Base-by-base conservation (phyloP, 176 grass and related monocot species). In the Microstegium vimineum region DNA sequence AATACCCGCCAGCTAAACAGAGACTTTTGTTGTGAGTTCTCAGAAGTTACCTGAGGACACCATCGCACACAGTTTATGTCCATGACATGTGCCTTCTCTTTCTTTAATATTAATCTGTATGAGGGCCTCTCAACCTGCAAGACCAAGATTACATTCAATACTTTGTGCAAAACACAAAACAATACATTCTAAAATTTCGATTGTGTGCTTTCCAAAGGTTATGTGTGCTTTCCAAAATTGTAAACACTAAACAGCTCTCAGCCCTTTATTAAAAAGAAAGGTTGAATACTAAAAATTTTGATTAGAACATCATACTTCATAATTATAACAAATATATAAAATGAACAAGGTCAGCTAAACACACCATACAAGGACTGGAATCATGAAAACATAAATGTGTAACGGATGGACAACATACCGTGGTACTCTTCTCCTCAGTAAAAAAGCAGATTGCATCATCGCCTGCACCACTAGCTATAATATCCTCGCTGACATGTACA, bases 11-110 rank as follows among this genome's bases (percentile, higher is more conserved):
- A 47, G 15, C 42, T 31, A 49, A 51, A 12, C 18, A 73, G 3
- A 49, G 18, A 63, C 3, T 25, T 42, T 66, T 68, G 30, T 78
- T 77, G 62, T 10, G 42, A 82, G 31, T 56, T 79, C 23, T 30
- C 34, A 38, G 26, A n/a, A 27, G 42, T 33, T 85, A 99, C 96
- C 96, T 95, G 94, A 61, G 93, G 93, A 88, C 92, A 91, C 96
- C 96, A 99, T 56, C 64, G 82, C 18, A 99, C 91, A 60, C 77
- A 92, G 65, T 99, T 99, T 84, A 99, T 85, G 86, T 99, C 96
- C 96, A 99, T 99, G 46, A 87, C 91, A 94, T 99, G 96, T 6
- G 96, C 93, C 69, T 95, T 99, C 72, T 95, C 87, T 87, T 93
- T 99, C 83, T 90, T 99, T 59, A 94, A 75, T 52, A 92, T 63